Percentiles rank a stretch among this genome's conserved stretches.
phyloP scores from a whole-genome alignment of 2,329 filamentous ascomycete genomes.

The Cadophora gregata region DNA sequence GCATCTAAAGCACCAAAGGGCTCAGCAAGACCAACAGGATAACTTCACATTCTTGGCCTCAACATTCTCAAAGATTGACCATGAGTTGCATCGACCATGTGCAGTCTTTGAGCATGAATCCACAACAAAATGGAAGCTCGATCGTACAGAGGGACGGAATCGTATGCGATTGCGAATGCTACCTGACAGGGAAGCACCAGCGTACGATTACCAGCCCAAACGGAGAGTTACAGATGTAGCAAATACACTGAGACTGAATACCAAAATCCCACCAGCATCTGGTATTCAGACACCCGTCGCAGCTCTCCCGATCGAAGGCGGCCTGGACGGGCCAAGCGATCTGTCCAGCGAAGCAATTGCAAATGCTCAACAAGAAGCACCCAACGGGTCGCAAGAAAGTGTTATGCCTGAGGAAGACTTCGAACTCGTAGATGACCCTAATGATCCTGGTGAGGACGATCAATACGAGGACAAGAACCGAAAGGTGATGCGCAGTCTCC shows the following conservation, averaged over 20 bases:
- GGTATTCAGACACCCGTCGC: constrained; percentile 27
- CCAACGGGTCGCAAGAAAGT: constrained; percentile 33
- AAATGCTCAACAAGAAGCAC: constrained; percentile 27
- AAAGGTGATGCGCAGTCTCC: constrained; percentile 93
- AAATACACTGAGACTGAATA: constrained; percentile 47
- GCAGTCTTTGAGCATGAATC: constrained; percentile 75
- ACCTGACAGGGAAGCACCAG: constrained; percentile 72
- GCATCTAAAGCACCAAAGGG: constrained; percentile 86
- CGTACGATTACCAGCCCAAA: constrained; percentile 85
- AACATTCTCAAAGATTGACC: constrained; percentile 78
- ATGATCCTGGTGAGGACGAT: constrained; percentile 79
- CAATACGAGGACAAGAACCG: constrained; percentile 97
- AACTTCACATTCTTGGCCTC: constrained; percentile 79
- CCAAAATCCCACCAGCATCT: constrained; percentile 30
- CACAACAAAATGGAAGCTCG: constrained; percentile 83
- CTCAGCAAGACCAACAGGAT: constrained; percentile 92
- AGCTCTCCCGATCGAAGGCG: constrained; percentile 20
- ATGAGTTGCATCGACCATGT: constrained; percentile 78
- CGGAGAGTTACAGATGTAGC: constrained; percentile 61
- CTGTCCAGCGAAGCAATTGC: constrained; percentile 23
- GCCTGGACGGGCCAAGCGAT: constrained; percentile 28
- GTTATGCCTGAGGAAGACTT: constrained; percentile 78
- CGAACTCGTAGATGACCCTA: constrained; percentile 92
- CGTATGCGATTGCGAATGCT: constrained; percentile 90
- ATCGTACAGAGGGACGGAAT: constrained; percentile 93